phyloP scores from a whole-genome alignment of 2,329 filamentous ascomycete genomes.

The Meredithiella fracta region DNA sequence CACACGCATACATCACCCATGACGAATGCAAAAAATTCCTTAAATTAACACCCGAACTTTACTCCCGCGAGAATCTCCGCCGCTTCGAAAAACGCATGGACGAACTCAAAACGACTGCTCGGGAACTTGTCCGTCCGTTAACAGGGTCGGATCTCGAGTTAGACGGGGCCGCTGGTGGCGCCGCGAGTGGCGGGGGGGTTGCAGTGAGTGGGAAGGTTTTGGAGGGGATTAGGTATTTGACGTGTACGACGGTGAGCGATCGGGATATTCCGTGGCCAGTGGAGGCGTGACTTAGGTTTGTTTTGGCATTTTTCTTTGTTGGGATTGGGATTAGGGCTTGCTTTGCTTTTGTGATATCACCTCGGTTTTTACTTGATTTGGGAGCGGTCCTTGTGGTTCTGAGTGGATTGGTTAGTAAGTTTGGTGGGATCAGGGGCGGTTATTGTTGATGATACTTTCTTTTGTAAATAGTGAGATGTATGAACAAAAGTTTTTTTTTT shows the following conservation, averaged over 20 bases:
- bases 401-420: not conserved
- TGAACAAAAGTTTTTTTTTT: not conserved
- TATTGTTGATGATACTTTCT: not conserved
- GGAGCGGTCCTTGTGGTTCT: not conserved
- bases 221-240: slow-evolving; percentile 32
- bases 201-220: slow-evolving; percentile 21
- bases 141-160: slow-evolving; percentile 77
- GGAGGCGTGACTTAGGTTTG: slow-evolving; percentile 17
- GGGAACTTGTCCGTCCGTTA: slow-evolving; percentile 67
- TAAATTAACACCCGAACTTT: slow-evolving; percentile 65
- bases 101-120: slow-evolving; percentile 70
- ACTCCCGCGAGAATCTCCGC: slow-evolving; percentile 70
- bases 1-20: slow-evolving; percentile 53
- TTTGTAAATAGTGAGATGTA: not conserved
- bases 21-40: slow-evolving; percentile 86
- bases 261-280: slow-evolving; percentile 34
- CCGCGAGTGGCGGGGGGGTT: slow-evolving; percentile 18
- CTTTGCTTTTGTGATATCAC: slow-evolving; percentile 12
- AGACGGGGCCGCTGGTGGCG: slow-evolving; percentile 40
- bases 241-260: slow-evolving; percentile 32
- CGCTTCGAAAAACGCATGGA: slow-evolving; percentile 77
- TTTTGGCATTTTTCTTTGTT: not conserved
- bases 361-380: slow-evolving; percentile 2
- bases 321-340: not conserved
- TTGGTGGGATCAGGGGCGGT: not conserved